Conservation (phyloP, 495 filamentous ascomycete genomes). For the Bathelium albidoporum region DNA sequence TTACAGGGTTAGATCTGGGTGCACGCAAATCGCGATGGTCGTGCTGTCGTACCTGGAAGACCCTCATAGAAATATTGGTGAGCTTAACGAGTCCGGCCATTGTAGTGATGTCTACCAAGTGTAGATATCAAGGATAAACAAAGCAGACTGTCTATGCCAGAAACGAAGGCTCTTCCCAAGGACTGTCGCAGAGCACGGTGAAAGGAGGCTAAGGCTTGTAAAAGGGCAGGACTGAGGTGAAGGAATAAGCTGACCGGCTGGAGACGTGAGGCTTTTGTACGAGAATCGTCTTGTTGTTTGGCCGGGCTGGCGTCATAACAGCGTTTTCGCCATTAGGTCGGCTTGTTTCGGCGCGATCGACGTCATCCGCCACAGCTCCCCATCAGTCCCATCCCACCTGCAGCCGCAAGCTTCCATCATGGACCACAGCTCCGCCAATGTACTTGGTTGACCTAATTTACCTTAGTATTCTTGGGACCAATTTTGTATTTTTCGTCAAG, state of each 20-base stretch:
- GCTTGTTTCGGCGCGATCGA: not conserved
- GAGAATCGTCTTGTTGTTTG: not conserved
- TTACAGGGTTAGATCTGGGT: not conserved
- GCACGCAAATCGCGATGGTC: constrained; percentile 8
- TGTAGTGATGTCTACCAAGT: not conserved
- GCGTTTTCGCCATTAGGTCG: not conserved
- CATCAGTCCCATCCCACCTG: not conserved
- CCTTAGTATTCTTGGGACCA: too few species aligned
- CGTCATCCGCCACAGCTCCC: not conserved
- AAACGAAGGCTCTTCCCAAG: not conserved
- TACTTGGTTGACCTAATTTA: too few species aligned
- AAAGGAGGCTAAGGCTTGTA: not conserved
- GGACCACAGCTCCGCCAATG: too few species aligned
- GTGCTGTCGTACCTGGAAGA: constrained; percentile 9
- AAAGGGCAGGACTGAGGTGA: not conserved
- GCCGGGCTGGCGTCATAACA: not conserved
- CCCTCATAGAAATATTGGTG: constrained; percentile 13
- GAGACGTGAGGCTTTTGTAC: not conserved
- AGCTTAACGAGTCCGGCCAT: not conserved
- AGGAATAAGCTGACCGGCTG: not conserved
- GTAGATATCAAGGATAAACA: not conserved
- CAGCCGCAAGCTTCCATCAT: too few species aligned
- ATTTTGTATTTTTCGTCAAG: too few species aligned
- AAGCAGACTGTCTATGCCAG: not conserved
- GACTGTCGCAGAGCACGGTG: not conserved